These are phyloP conservation scores for Parsonsia alboflavescens DNA, from an alignment of 257 asterid species.

Conservation along the genomic window DNA sequence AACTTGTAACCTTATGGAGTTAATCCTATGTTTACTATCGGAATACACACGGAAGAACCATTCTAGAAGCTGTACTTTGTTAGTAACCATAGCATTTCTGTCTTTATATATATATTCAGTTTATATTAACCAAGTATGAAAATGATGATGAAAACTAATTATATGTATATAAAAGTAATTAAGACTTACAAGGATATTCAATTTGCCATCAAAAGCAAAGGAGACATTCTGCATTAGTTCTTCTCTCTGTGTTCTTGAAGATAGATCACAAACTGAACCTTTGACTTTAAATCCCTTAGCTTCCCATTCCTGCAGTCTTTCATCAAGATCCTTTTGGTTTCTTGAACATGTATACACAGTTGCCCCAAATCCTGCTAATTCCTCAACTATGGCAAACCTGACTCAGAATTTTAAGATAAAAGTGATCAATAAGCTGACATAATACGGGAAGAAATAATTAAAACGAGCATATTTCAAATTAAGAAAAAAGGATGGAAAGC, in stretches of 20 bases:
- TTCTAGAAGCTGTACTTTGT: no score
- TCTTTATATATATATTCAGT: no score
- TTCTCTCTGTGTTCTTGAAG: conserved; percentile 20
- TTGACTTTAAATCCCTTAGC: conserved; percentile 25
- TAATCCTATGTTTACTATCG: no score
- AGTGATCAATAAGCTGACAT: background rate
- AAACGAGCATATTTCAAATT: no score
- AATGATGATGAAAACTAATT: no score
- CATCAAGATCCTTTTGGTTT: conserved; percentile 19
- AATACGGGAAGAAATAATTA: background rate
- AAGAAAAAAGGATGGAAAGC: background rate
- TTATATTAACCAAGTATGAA: no score
- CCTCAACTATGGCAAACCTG: conserved; percentile 39
- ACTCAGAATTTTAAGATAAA: background rate
- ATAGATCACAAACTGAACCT: conserved; percentile 30
- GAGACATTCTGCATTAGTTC: conserved; percentile 25
- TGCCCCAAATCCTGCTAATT: conserved; percentile 34
- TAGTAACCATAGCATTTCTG: no score
- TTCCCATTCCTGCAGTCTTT: conserved; percentile 24
- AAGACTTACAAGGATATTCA: conserved; percentile 33
- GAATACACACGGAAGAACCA: no score
- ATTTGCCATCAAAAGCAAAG: conserved; percentile 23
- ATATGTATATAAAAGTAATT: no score
- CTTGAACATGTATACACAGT: conserved; percentile 29
- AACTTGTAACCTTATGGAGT: no score